Evolutionary conservation across 1,139 yeast species (phyloP).

Genomic region (Yarrowia galli): DNA sequence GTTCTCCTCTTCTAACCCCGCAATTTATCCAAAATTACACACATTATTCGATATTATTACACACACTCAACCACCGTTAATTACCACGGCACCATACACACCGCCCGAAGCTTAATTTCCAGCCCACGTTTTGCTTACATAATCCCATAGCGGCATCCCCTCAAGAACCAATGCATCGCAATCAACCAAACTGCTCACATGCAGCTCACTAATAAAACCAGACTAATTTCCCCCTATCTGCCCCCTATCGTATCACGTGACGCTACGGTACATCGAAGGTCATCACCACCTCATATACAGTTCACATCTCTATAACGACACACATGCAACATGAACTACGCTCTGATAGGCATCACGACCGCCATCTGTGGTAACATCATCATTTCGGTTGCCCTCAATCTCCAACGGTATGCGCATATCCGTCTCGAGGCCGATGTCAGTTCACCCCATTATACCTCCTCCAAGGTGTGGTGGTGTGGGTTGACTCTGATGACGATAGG

Average conservation of each 20-base stretch:
- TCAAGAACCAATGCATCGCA: too few relatives aligned
- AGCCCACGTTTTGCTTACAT: constrained; percentile 7
- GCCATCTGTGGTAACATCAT: constrained; percentile 53
- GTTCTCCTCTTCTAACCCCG: too few relatives aligned
- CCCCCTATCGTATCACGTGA: neutral
- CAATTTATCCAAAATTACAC: too few relatives aligned
- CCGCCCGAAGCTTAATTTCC: neutral
- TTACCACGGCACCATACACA: neutral
- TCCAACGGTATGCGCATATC: constrained; percentile 53
- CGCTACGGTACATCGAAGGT: neutral
- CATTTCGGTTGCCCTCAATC: constrained; percentile 52
- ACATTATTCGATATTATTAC: too few relatives aligned
- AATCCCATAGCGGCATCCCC: neutral
- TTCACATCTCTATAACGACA: neutral
- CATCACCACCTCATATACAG: neutral
- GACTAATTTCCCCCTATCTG: neutral
- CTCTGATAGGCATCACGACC: constrained; percentile 49
- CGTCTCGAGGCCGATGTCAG: constrained; percentile 39
- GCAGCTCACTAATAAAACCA: too few relatives aligned
- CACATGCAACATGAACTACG: constrained; percentile 40
- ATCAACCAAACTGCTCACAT: neutral
- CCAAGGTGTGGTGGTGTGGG: constrained; percentile 55
- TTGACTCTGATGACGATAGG: constrained; percentile 53
- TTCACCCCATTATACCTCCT: constrained; percentile 44
- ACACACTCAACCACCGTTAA: neutral